Conservation (phyloP, 2,329 filamentous ascomycete genomes). For the Xylaria sp. region DNA sequence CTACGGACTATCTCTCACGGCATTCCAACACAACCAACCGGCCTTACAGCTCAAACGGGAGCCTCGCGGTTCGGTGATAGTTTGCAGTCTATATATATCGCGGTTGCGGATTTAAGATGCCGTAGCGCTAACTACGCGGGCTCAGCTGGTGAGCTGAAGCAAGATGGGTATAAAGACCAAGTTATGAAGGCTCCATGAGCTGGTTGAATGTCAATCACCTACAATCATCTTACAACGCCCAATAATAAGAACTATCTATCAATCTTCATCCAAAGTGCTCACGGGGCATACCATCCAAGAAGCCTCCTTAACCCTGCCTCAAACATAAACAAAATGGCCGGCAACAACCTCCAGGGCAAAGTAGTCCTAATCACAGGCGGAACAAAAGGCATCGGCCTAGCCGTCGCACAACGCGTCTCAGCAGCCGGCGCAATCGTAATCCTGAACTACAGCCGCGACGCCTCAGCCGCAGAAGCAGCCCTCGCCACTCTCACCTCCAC, state of each 20-base stretch:
- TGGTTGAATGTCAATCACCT: neutral
- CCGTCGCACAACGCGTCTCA: conserved; percentile 67
- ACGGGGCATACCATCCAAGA: neutral
- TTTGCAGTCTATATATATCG: neutral
- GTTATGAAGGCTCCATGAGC: neutral
- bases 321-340: conserved; percentile 14
- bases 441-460: conserved; percentile 66
- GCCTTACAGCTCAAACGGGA: neutral
- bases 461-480: conserved; percentile 57
- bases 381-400: conserved; percentile 69
- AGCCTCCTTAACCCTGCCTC: too few species aligned
- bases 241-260: neutral
- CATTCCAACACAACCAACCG: neutral
- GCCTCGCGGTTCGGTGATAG: conserved; percentile 9
- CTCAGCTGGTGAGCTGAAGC: neutral
- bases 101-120: neutral
- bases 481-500: conserved; percentile 53
- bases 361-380: conserved; percentile 64
- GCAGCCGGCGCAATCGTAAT: conserved; percentile 67
- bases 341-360: conserved; percentile 44
- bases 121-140: neutral
- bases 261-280: neutral
- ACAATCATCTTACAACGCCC: neutral
- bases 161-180: neutral
- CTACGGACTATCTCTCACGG: neutral